Conservation (phyloP, 2,329 filamentous ascomycete genomes). For the Fusarium subglutinans region DNA sequence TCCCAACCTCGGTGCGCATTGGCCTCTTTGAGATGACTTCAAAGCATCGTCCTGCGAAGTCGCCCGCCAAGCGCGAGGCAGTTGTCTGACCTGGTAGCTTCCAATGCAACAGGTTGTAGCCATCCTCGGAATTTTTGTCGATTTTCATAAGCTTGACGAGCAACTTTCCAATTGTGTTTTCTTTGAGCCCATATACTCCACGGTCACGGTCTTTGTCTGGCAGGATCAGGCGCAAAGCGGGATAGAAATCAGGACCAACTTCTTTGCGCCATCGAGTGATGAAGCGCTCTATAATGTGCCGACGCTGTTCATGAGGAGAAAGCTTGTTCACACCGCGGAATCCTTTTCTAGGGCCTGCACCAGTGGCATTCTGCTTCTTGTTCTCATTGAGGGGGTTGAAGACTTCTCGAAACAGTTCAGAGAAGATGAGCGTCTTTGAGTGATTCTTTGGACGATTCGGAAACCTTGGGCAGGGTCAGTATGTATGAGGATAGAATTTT, state of each 20-base stretch:
- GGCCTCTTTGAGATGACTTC: slow-evolving; percentile 87
- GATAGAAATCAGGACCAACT: slow-evolving; percentile 92
- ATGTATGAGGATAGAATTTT: not conserved
- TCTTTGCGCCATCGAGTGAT: slow-evolving; percentile 87
- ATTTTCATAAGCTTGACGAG: slow-evolving; percentile 95
- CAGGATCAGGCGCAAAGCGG: slow-evolving; percentile 88
- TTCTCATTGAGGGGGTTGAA: slow-evolving; percentile 85
- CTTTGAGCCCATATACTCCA: slow-evolving; percentile 93
- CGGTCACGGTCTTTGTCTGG: slow-evolving; percentile 93
- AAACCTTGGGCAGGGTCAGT: slow-evolving; percentile 66
- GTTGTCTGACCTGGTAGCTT: slow-evolving; percentile 80
- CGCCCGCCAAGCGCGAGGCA: slow-evolving; percentile 76
- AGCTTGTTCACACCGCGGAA: slow-evolving; percentile 66
- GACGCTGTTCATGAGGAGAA: slow-evolving; percentile 79
- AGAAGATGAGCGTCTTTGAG: slow-evolving; percentile 81
- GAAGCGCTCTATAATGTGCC: slow-evolving; percentile 85
- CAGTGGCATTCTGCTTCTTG: slow-evolving; percentile 76
- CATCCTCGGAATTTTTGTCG: slow-evolving; percentile 89
- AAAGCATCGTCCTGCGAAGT: slow-evolving; percentile 90
- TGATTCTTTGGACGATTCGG: slow-evolving; percentile 85
- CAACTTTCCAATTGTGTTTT: slow-evolving; percentile 87
- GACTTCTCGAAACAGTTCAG: slow-evolving; percentile 77
- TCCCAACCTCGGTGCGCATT: slow-evolving; percentile 75
- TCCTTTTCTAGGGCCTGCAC: slow-evolving; percentile 65
- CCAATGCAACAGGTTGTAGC: slow-evolving; percentile 87